These are phyloP conservation scores for Boletus tomentosulus DNA, from an alignment of 768 basidiomycete genomes.

Conservation along the genomic window DNA sequence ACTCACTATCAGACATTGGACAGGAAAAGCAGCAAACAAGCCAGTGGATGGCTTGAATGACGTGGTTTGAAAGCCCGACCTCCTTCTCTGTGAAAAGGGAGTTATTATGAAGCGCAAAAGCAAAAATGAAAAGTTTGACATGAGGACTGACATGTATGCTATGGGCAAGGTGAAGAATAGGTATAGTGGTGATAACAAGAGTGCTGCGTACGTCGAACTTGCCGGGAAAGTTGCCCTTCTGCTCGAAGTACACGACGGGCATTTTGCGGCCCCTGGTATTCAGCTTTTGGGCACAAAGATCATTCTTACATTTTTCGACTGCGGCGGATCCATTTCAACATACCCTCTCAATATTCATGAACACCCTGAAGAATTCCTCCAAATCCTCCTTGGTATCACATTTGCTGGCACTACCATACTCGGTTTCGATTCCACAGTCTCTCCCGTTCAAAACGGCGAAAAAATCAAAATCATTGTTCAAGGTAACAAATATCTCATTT, in stretches of 20 bases:
- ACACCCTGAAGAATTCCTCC: neutral
- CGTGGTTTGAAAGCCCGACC: neutral
- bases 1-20: neutral
- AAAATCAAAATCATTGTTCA: too few species aligned
- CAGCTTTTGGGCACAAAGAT: neutral
- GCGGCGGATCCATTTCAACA: constrained; percentile 3
- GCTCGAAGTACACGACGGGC: constrained; percentile 3
- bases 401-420: neutral
- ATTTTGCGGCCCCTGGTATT: neutral
- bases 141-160: neutral
- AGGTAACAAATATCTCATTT: too few species aligned
- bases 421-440: too few species aligned
- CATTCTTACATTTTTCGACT: constrained; percentile 2
- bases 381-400: neutral
- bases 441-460: too few species aligned
- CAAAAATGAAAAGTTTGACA: neutral
- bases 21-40: neutral
- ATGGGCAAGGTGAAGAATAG: neutral
- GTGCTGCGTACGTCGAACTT: neutral
- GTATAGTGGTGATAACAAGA: neutral
- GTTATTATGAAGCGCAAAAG: neutral
- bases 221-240: neutral
- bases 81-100: neutral
- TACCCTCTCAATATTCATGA: neutral
- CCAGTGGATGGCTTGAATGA: neutral